Percentiles rank a stretch among this genome's conserved stretches.
These are phyloP conservation scores for Linum trigynum DNA, from an alignment of 345 rosid species.

Conservation along the genomic window DNA sequence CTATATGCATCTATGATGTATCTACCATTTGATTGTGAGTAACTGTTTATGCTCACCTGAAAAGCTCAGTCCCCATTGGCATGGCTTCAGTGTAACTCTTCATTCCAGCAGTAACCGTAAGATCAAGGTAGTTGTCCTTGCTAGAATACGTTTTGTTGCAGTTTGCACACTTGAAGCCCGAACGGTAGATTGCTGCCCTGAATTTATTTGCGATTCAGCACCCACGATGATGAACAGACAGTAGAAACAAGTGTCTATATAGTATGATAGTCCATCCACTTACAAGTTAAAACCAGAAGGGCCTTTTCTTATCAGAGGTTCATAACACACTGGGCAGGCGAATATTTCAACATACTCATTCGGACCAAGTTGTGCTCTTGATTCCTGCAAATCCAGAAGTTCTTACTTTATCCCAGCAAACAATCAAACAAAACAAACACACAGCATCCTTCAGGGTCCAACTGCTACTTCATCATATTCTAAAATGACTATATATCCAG, in stretches of 20 bases:
- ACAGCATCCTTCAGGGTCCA: not conserved
- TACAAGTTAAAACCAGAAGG: conserved; percentile 86
- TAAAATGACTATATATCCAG: not conserved
- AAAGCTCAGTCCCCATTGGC: conserved; percentile 64
- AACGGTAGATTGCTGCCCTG: conserved; percentile 79
- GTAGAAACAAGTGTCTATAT: not conserved
- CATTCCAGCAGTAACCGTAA: conserved; percentile 67
- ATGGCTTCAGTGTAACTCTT: conserved; percentile 56
- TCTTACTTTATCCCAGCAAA: conserved; percentile 3
- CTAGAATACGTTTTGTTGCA: conserved; percentile 82
- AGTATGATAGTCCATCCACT: conserved; percentile 19
- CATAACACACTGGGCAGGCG: conserved; percentile 78
- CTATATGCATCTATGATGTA: not conserved
- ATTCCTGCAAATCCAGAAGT: conserved; percentile 25
- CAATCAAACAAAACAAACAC: not conserved
- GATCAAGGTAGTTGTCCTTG: conserved; percentile 69
- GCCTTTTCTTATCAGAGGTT: conserved; percentile 79
- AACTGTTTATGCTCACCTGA: conserved; percentile 39
- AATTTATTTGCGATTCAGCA: conserved; percentile 11
- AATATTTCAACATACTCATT: conserved; percentile 44
- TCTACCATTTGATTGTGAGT: conserved; percentile 1
- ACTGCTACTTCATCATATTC: not conserved
- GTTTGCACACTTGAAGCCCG: conserved; percentile 74
- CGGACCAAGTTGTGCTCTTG: conserved; percentile 25
- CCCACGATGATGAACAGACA: not conserved